Evolutionary conservation across 192 early-diverging fungal genomes (phyloP).

Genomic region (Mortierella hygrophila): DNA sequence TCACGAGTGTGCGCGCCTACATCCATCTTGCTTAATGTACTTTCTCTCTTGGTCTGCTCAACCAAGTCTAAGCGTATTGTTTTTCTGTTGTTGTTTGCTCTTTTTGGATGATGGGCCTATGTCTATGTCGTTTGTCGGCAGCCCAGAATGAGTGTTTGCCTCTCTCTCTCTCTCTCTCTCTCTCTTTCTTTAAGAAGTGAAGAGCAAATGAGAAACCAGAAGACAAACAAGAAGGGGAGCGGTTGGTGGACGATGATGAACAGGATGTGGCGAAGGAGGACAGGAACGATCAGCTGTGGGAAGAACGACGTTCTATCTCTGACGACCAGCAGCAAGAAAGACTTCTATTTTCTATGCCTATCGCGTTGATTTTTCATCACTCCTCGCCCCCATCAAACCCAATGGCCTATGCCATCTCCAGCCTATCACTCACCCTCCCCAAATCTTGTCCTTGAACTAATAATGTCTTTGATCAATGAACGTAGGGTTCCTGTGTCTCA

Average conservation of each 20-base stretch:
- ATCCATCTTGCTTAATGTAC: background rate
- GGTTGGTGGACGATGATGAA: background rate
- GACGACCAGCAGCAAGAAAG: too few relatives aligned
- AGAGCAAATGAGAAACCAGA: background rate
- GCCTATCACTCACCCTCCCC: too few relatives aligned
- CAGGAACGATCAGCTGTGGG: background rate
- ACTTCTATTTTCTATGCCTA: too few relatives aligned
- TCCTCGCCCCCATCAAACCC: too few relatives aligned
- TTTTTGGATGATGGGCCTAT: background rate
- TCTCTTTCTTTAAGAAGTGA: background rate
- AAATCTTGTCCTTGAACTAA: too few relatives aligned
- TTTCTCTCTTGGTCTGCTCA: background rate
- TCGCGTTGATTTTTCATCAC: too few relatives aligned
- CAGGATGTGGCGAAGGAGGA: background rate
- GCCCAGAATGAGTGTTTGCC: too few relatives aligned
- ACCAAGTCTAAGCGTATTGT: background rate
- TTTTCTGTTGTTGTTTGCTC: background rate
- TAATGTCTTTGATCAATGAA: background rate
- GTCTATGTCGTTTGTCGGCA: too few relatives aligned
- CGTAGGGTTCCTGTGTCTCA: slow-evolving; percentile 48
- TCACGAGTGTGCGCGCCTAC: background rate
- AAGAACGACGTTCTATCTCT: background rate
- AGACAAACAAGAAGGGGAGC: background rate
- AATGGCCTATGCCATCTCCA: too few relatives aligned
- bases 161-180: too few relatives aligned